Percentiles rank a stretch among this genome's conserved stretches.
Evolutionary conservation across 805 yeast species (phyloP).

Genomic region (Brettanomyces custersianus): DNA sequence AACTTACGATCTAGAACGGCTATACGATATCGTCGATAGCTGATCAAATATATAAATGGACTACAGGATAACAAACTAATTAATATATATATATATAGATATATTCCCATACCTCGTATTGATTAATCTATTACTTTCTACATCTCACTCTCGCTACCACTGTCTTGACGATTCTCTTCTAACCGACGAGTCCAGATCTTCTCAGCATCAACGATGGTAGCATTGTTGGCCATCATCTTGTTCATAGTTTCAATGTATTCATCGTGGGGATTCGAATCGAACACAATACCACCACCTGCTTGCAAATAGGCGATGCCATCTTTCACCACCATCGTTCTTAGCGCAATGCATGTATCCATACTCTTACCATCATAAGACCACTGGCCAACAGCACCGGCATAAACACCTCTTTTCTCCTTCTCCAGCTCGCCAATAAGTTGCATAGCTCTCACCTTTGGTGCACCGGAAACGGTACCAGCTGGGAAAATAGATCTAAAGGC

Average conservation of each 20-base stretch:
- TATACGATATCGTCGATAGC: slow-evolving; percentile 42
- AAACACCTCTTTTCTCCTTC: slow-evolving; percentile 87
- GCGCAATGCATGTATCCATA: slow-evolving; percentile 97
- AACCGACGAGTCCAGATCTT: slow-evolving; percentile 16
- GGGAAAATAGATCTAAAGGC: slow-evolving; percentile 98
- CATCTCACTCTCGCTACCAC: slow-evolving; percentile 1
- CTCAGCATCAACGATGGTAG: slow-evolving; percentile 90
- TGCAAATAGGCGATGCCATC: slow-evolving; percentile 87
- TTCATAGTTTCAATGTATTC: slow-evolving; percentile 96
- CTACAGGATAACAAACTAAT: too few species aligned
- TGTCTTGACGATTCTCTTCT: slow-evolving; percentile 2
- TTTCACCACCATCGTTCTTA: slow-evolving; percentile 93
- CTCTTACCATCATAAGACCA: slow-evolving; percentile 94
- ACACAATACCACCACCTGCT: slow-evolving; percentile 99
- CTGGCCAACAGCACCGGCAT: slow-evolving; percentile 98
- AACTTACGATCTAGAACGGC: slow-evolving; percentile 44
- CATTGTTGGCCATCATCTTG: slow-evolving; percentile 90
- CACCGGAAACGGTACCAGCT: slow-evolving; percentile 98
- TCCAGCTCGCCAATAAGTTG: slow-evolving; percentile 86
- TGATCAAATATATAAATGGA: too few species aligned
- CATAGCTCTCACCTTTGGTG: slow-evolving; percentile 97
- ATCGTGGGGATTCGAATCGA: slow-evolving; percentile 89
- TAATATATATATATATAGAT: too few species aligned
- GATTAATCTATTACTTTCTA: not conserved
- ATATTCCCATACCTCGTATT: too few species aligned